Base-by-base conservation (phyloP, 2,329 filamentous ascomycete genomes). In the Trichoderma koningii region DNA sequence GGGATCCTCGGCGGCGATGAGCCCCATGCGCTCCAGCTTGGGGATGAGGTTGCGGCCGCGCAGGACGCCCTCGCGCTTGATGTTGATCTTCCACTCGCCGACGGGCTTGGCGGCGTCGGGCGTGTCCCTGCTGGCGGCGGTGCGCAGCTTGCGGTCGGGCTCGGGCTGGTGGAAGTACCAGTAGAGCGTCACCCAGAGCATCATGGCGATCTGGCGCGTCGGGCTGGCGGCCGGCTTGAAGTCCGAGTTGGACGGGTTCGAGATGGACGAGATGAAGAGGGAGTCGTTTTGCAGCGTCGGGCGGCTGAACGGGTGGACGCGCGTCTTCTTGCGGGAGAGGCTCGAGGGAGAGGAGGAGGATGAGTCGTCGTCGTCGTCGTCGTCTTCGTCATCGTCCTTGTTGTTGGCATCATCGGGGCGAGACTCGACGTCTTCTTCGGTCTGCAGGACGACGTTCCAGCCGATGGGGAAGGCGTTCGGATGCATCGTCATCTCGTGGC, bases 111-210 rank as follows among this genome's bases (percentile, higher is more conserved):
- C 94, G 5, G 78, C 75, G 19, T 85, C 79, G 0, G 90, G 89
- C 0, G 92, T 94, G 65, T 82, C 75, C 68, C 83, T 84, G 1
- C 88, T 90, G 0, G 85, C 81, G 5, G 86, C 80, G 7, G 86
- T 91, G 19, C 82, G 82, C 41, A 95, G 73, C 56, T 86, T 83
- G 0, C 85, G 82, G 23, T 84, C 81, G 0, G 94, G 94, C 70
- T 89, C 84, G 1, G 87, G 84, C 76, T 96, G 92, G 78, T 97
- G 93, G 71, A 97, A 98, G 80, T 98, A 98, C 94, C 94, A 98
- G 81, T 92, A 97, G 48, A 98, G 81, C 1, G 92, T 93, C 41
- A 93, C 87, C 91, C 92, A 98, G 7, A 98, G 83, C 90, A 97
- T 96, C 91, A 97, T 93, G 69, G 94, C 94, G 66, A 97, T 91